Conservation (phyloP, 108 stramenopile species). For the Epithemia pelagica region DNA sequence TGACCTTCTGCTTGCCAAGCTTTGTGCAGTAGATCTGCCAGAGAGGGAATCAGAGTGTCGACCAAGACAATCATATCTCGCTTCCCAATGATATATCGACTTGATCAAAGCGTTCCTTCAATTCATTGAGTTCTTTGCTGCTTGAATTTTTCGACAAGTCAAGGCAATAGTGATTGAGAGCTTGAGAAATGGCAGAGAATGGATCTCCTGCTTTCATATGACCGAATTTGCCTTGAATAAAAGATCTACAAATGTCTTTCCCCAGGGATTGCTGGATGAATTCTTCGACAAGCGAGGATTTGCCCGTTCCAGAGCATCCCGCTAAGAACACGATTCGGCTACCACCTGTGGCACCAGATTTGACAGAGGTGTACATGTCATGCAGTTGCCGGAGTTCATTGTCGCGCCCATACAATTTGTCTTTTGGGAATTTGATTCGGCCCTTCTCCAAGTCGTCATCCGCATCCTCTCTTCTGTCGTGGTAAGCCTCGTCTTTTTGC, state of each 20-base stretch:
- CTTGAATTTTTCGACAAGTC: not conserved
- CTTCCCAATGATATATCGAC: not conserved
- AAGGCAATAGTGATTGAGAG: not conserved
- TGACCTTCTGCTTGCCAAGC: not conserved
- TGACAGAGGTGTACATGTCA: not conserved
- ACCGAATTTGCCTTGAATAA: not conserved
- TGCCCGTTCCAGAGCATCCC: slow-evolving; percentile 2
- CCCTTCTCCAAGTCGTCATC: slow-evolving; percentile 6
- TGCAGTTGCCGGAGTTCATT: slow-evolving; percentile 5
- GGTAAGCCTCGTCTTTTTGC: slow-evolving; percentile 10
- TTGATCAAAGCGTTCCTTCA: not conserved
- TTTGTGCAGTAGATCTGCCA: not conserved
- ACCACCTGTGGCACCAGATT: not conserved
- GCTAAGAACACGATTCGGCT: slow-evolving; percentile 1
- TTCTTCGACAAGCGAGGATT: slow-evolving; percentile 6
- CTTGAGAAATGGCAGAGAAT: not conserved
- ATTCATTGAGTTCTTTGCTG: not conserved
- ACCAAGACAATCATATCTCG: not conserved
- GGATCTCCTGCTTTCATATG: not conserved
- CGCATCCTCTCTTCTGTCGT: not conserved
- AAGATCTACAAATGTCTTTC: not conserved
- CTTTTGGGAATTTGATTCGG: slow-evolving; percentile 6
- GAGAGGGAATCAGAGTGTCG: not conserved
- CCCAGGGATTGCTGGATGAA: not conserved
- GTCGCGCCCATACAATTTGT: slow-evolving; percentile 6